Evolutionary conservation across 176 grass and related monocot genomes (phyloP).

Genomic region (Musa schizocarpa): DNA sequence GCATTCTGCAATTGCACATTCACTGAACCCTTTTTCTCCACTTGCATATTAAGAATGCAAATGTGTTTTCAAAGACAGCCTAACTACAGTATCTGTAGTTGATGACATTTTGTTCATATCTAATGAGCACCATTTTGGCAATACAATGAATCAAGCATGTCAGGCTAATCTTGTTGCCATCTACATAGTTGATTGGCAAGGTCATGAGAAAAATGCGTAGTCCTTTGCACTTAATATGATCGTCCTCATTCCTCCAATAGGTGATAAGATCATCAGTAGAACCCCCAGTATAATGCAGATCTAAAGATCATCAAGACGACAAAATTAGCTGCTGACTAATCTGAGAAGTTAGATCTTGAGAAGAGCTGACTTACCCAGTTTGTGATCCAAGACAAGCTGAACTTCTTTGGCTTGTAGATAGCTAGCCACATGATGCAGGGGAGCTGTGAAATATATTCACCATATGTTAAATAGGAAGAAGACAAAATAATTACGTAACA

Average conservation of each 20-base stretch:
- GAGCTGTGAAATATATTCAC: neutral
- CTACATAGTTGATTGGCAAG: neutral
- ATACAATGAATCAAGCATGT: no score
- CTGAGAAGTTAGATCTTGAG: neutral
- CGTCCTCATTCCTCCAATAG: conserved; percentile 3
- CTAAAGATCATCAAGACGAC: neutral
- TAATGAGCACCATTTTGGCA: no score
- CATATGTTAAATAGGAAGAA: no score
- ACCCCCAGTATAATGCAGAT: conserved; percentile 9
- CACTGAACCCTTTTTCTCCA: no score
- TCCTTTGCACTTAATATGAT: conserved; percentile 3
- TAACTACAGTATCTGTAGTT: no score
- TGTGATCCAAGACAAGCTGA: conserved; percentile 2
- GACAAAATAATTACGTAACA: no score
- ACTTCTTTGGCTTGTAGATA: neutral
- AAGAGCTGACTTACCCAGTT: conserved; percentile 7
- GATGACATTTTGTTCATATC: no score
- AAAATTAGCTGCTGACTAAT: neutral
- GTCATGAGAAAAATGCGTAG: conserved; percentile 5
- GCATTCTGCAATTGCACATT: no score
- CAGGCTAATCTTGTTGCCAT: neutral
- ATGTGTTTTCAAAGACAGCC: no score
- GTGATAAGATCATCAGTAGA: conserved; percentile 4
- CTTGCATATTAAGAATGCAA: no score
- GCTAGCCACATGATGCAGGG: conserved; percentile 10